Base-by-base conservation (phyloP, 176 grass and related monocot species). In the Neostapfia colusana region DNA sequence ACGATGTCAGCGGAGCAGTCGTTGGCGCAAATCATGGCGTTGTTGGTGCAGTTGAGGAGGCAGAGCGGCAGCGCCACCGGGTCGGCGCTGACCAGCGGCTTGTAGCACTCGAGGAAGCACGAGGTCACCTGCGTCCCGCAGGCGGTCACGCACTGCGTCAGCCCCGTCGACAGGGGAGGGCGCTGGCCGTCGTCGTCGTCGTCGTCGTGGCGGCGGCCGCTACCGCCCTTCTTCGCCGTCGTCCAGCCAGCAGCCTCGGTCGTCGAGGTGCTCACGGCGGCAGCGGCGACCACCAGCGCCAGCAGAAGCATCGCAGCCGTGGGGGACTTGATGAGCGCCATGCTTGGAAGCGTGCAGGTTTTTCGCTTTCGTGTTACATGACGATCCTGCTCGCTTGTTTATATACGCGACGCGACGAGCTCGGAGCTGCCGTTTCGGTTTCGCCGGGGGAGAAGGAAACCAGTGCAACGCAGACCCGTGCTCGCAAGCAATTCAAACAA, bases 71-170 rank as follows among this genome's bases (percentile, higher is more conserved):
- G 35, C 17, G 12, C 4, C 44, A 53, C 9, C 26, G 56, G 55
- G 67, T 23, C 35, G 20, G 40, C 49, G 7, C 39, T 4, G 42
- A 45, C 2, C 25, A 7, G 2, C 64, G 78, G 17, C 13, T 36
- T 7, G 73, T 78, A 87, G 79, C 85, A 82, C 17, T 66, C 9
- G 28, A 82, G 58, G 59, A 87, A 44, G 67, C 85, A 82, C 27
- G 26, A 0, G 4, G 67, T 60, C 49, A 67, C 79, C 59, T 14
- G 10, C 8, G 41, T 24, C 9, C 73, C 74, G 50, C 85, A 78
- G 23, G 3, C 16, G 40, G 67, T 37, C 23, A 87, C 67, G 85
- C 79, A 82, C 60, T 65, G 28, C 67, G 79, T 72, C 66, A 87
- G 58, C 66, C 73, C 79, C 48, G 39, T 43, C 48, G n/a, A n/a